Evolutionary conservation across 148 eudicot species (phyloP), one percentile per base, ranked within the genome.

Genomic region (Pouteria glomerata): DNA sequence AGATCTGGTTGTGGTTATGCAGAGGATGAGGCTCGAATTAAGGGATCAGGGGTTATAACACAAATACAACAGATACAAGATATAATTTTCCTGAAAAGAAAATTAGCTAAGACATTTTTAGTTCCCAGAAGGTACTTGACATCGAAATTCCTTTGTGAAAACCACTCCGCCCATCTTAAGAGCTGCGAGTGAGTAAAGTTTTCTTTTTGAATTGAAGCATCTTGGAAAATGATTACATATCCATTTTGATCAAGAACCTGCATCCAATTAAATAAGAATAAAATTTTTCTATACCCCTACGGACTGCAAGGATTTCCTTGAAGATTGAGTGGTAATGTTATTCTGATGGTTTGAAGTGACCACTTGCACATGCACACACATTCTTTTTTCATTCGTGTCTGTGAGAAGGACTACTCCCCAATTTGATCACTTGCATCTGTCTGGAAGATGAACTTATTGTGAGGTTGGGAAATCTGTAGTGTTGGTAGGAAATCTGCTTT

Each of bases 391-490:
- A 24, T 73, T 30, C 6, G 1, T 55, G n/a, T 73, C 50, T 63
- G 33, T 69, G 11, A 62, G 24, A 5, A 63, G 62, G 16, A 73
- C 15, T 10, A 69, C 76, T n/a, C 60, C 61, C 76, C 60, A 63
- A n/a, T 31, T 8, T 21, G 44, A 73, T 73, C 50, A 45, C 69
- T 73, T 2, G 76, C 76, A 47, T 62, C 69, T 7, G 69, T 73
- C 26, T 63, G 69, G 4, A 63, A 30, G 5, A 73, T 73, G 14
- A 42, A 4, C n/a, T 33, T 55, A 0, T 45, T 62, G 3, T 19
- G 4, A 6, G 27, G 0, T 1, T n/a, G n/a, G n/a, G 73, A 15
- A 69, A 69, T 69, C 63, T 69, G 31, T 35, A 69, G 35, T 31
- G 73, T 24, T 69, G 73, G 73, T 10, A 39, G 44, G n/a, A n/a